Conservation (phyloP, 2,329 filamentous ascomycete genomes). For the Penicillium brevicompactum region DNA sequence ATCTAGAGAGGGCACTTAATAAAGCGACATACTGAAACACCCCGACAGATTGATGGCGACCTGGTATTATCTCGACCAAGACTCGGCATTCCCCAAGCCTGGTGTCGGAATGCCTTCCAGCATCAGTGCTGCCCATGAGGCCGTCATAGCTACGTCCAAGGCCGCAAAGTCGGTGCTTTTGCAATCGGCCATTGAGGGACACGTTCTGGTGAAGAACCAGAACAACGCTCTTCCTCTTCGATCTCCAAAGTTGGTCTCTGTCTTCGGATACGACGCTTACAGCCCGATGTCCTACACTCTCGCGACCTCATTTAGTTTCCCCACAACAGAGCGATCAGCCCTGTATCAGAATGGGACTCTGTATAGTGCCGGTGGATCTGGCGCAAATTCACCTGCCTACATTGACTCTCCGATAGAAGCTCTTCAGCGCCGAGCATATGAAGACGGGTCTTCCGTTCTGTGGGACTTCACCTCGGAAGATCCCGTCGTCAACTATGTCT, state of each 20-base stretch:
- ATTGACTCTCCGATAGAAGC: slow-evolving; percentile 59
- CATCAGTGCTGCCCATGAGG: slow-evolving; percentile 16
- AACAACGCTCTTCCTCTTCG: slow-evolving; percentile 52
- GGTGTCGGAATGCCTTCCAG: slow-evolving; percentile 27
- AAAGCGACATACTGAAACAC: not conserved
- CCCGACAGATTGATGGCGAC: slow-evolving; percentile 43
- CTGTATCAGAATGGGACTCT: slow-evolving; percentile 47
- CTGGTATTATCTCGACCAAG: slow-evolving; percentile 44
- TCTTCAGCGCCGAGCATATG: slow-evolving; percentile 52
- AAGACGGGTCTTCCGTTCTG: slow-evolving; percentile 53
- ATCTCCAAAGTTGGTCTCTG: slow-evolving; percentile 23
- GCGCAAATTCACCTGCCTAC: slow-evolving; percentile 51
- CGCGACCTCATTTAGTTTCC: not conserved
- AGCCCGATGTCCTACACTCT: slow-evolving; percentile 1
- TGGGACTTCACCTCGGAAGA: slow-evolving; percentile 22
- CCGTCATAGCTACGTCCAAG: slow-evolving; percentile 44
- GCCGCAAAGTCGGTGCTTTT: not conserved
- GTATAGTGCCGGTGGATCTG: slow-evolving; percentile 52
- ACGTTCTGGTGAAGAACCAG: slow-evolving; percentile 57
- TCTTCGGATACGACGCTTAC: slow-evolving; percentile 30
- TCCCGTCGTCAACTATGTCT: slow-evolving; percentile 19
- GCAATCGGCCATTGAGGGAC: slow-evolving; percentile 60
- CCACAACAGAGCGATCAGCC: not conserved
- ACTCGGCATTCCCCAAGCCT: slow-evolving; percentile 17
- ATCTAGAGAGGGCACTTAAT: not conserved